These are phyloP conservation scores for Solanum chmielewskii DNA, from an alignment of 257 asterid genomes.

Conservation along the genomic window DNA sequence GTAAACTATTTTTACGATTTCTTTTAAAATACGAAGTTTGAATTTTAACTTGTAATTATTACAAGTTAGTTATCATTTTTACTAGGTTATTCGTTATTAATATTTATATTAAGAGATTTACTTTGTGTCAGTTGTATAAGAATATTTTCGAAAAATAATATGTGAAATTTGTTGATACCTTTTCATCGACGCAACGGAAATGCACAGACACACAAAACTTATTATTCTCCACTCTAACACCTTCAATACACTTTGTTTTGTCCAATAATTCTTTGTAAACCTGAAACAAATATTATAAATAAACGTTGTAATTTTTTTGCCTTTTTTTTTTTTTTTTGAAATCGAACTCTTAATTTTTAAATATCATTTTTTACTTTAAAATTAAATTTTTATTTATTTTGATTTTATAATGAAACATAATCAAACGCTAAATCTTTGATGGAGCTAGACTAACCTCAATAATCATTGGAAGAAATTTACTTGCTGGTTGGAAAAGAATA, in stretches of 20 bases:
- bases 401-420: too few relatives aligned
- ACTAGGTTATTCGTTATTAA: not conserved
- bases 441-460: conserved; percentile 17
- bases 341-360: not conserved
- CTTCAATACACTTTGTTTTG: conserved; percentile 52
- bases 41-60: not conserved
- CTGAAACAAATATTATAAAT: not conserved
- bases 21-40: not conserved
- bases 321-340: too few relatives aligned
- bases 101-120: not conserved
- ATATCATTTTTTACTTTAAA: too few relatives aligned
- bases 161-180: conserved; percentile 21
- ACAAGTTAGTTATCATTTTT: not conserved
- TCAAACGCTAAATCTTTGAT: not conserved
- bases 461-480: conserved; percentile 76
- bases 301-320: not conserved
- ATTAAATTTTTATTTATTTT: too few relatives aligned
- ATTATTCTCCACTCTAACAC: conserved; percentile 80
- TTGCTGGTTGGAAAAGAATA: conserved; percentile 71
- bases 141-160: too few relatives aligned
- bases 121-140: not conserved
- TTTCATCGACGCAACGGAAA: conserved; percentile 81
- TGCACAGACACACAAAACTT: conserved; percentile 82
- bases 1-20: not conserved
- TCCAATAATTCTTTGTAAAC: conserved; percentile 57